Conservation (phyloP, 805 yeast genomes). For the Candida cerambycidarum region DNA sequence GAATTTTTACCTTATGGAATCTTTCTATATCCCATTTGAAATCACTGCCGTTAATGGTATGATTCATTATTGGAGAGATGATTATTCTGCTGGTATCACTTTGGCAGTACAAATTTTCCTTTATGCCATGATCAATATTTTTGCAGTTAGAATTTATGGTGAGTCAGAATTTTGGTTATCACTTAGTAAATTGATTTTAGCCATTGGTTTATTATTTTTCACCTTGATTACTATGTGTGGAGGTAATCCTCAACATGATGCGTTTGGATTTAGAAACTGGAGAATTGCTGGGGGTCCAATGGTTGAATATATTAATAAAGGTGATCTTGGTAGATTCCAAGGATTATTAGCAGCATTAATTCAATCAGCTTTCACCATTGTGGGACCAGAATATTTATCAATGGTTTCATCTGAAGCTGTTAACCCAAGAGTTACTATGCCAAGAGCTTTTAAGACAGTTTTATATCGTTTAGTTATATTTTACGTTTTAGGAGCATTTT, state of each 20-base stretch:
- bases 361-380: slow-evolving; percentile 40
- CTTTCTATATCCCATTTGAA: slow-evolving; percentile 47
- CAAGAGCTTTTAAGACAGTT: slow-evolving; percentile 42
- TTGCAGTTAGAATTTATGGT: slow-evolving; percentile 51
- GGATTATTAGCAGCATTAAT: slow-evolving; percentile 42
- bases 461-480: slow-evolving; percentile 45
- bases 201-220: slow-evolving; percentile 39
- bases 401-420: slow-evolving; percentile 46
- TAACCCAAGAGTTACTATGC: slow-evolving; percentile 42
- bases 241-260: slow-evolving; percentile 34
- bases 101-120: slow-evolving; percentile 42
- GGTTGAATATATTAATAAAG: slow-evolving; percentile 37
- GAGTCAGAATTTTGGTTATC: slow-evolving; percentile 50
- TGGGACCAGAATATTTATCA: slow-evolving; percentile 46
- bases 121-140: slow-evolving; percentile 43
- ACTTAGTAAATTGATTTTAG: slow-evolving; percentile 37
- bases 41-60: slow-evolving; percentile 51
- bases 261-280: slow-evolving; percentile 37
- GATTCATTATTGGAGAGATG: slow-evolving; percentile 53
- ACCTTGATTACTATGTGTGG: slow-evolving; percentile 40
- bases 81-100: slow-evolving; percentile 49
- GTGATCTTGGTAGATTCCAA: slow-evolving; percentile 39
- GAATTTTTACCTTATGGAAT: slow-evolving; percentile 25
- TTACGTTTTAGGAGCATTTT: slow-evolving; percentile 44
- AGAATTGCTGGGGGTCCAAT: slow-evolving; percentile 38